These are phyloP conservation scores for Chenopodium quinoa DNA, from an alignment of 148 eudicot genomes.

Conservation along the genomic window DNA sequence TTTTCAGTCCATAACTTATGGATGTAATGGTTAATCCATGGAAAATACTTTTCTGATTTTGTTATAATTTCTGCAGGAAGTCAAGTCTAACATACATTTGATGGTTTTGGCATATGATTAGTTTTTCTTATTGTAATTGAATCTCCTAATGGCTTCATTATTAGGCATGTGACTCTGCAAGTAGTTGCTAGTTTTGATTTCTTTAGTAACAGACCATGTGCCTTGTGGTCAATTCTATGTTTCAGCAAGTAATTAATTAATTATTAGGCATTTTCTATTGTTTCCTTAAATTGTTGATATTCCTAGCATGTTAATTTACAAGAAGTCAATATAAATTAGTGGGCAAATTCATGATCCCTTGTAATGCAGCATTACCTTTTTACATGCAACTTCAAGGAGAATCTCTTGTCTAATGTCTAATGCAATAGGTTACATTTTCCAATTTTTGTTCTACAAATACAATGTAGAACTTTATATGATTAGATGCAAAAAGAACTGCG, in stretches of 20 bases:
- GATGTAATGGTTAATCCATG: neutral
- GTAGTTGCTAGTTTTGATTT: neutral
- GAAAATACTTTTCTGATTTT: neutral
- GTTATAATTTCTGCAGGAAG: neutral
- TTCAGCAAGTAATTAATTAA: neutral
- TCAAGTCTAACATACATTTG: neutral
- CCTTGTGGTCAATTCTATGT: too few species aligned
- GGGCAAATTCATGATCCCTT: neutral
- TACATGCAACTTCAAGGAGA: too few species aligned
- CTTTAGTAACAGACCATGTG: too few species aligned
- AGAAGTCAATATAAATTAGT: neutral
- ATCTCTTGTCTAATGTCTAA: too few species aligned
- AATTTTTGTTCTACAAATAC: too few species aligned
- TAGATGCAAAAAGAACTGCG: too few species aligned
- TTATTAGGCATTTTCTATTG: neutral
- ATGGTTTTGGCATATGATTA: neutral
- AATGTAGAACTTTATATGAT: too few species aligned
- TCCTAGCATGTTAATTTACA: constrained; percentile 1
- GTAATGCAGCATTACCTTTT: neutral
- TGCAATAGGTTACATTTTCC: too few species aligned
- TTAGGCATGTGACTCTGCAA: neutral
- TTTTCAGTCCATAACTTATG: neutral
- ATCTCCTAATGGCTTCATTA: neutral
- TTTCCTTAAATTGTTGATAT: neutral
- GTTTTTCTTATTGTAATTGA: neutral